Base-by-base conservation (phyloP, 2,329 filamentous ascomycete species). In the Diplodia corticola region DNA sequence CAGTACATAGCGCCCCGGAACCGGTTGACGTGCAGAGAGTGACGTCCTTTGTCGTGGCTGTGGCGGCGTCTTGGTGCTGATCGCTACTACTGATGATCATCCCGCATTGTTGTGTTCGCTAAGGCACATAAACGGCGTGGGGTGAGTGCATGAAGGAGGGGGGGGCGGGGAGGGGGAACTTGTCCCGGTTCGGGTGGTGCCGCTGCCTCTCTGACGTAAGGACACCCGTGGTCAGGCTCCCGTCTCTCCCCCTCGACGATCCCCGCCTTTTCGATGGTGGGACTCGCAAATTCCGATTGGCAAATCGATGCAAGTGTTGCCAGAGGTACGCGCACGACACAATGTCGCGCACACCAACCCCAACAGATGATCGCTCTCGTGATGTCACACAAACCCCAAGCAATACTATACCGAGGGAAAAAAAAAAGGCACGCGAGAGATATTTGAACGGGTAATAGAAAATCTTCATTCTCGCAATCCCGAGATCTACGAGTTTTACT, bases 381-480 rank as follows among this genome's bases (percentile, higher is more conserved):
- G 37, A 44, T 44, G 37, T 44, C 37, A 44, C 37, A n/a, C 5
- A 44, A 5, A 2, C 7, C 15, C 3, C 30, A n/a, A 13, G 37
- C 37, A 33, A 54, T 28, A 22, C 9, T n/a, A n/a, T n/a, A n/a
- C n/a, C n/a, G n/a, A n/a, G n/a, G 30, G 17, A 33, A 28, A 17
- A 20, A 20, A 12, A 4, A 22, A 30, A n/a, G n/a, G 26, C 26
- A 24, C 26, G 9, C 40, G 20, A 49, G n/a, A n/a, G n/a, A 17
- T 33, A n/a, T 60, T 48, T 48, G 44, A 60, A 48, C 57, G 6
- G 24, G 28, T 30, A 24, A 48, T 22, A 28, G 51, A 54, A 60
- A 49, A 60, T 60, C 57, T 49, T 60, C 40, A 60, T 60, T 60
- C 57, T 60, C 57, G 57, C 57, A 60, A 28, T 48, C 37, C 12